Evolutionary conservation across 1,139 yeast genomes (phyloP).

Genomic region (Protomyces macrosporus): DNA sequence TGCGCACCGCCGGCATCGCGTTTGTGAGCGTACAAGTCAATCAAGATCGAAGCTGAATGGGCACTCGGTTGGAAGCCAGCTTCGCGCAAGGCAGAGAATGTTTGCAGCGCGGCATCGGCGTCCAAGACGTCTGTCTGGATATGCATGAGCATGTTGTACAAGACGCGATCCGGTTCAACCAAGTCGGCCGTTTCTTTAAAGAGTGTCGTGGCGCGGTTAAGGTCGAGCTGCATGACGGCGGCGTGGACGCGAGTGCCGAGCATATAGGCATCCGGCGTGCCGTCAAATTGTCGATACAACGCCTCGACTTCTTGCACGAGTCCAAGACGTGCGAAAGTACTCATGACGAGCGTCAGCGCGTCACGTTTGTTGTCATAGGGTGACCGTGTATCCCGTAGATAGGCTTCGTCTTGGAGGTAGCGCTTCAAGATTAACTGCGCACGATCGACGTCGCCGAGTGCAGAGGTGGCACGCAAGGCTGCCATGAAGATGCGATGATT

Average conservation of each 20-base stretch:
- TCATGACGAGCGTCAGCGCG: not conserved
- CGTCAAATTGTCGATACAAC: conserved; percentile 4
- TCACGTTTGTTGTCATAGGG: not conserved
- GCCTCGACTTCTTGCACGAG: conserved; percentile 4
- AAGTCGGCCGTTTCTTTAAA: not conserved
- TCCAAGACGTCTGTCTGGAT: conserved; percentile 3
- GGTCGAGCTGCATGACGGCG: conserved; percentile 8
- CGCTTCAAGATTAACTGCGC: not conserved
- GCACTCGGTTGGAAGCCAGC: conserved; percentile 5
- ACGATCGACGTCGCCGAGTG: not conserved
- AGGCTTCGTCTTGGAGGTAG: not conserved
- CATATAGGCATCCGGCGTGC: conserved; percentile 11
- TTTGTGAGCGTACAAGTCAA: conserved; percentile 12
- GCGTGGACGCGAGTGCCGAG: conserved; percentile 10
- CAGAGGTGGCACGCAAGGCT: not conserved
- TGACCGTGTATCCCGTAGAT: not conserved
- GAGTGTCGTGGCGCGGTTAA: not conserved
- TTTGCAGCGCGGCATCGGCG: not conserved
- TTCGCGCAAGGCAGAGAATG: not conserved
- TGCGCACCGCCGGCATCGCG: conserved; percentile 17
- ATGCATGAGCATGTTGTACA: conserved; percentile 18
- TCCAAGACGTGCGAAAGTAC: conserved; percentile 9
- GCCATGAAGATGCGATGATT: not conserved
- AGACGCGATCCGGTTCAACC: conserved; percentile 9
- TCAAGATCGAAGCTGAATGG: conserved; percentile 9